A percentile compares a stretch with the other conserved stretches of the same genome.
phyloP scores from a whole-genome alignment of 192 early-diverging fungal species.

The Mortierella claussenii region DNA sequence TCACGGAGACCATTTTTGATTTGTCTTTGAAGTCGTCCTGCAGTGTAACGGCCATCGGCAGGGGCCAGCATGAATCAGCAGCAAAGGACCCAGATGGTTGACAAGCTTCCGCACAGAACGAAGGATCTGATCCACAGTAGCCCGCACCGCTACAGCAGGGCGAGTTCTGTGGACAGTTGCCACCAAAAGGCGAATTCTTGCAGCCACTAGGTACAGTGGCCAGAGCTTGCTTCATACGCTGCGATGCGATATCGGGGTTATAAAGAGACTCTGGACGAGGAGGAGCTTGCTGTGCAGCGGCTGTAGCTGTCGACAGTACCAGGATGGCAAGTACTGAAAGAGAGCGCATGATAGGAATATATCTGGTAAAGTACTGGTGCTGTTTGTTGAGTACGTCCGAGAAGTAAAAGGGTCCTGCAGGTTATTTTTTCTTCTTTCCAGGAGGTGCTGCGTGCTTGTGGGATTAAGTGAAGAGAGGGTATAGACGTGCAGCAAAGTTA shows the following conservation, averaged over 20 bases:
- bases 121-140: conserved; percentile 44
- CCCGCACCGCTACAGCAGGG: conserved; percentile 41
- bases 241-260: conserved; percentile 17
- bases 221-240: conserved; percentile 3
- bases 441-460: too few relatives aligned
- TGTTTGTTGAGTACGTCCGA: too few relatives aligned
- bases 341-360: conserved; percentile 22
- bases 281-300: conserved; percentile 7
- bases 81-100: conserved; percentile 25
- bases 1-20: conserved; percentile 19
- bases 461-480: too few relatives aligned
- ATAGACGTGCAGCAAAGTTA: too few relatives aligned
- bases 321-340: conserved; percentile 12
- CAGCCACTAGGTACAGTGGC: conserved; percentile 11
- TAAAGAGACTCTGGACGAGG: conserved; percentile 13
- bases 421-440: too few relatives aligned
- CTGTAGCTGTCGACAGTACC: conserved; percentile 19
- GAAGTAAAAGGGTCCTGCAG: too few relatives aligned
- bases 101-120: conserved; percentile 38
- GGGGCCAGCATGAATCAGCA: conserved; percentile 45
- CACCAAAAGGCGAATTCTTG: conserved; percentile 29
- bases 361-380: too few relatives aligned
- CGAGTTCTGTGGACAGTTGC: conserved; percentile 21
- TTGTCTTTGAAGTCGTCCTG: conserved; percentile 45
- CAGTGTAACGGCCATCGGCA: conserved; percentile 31